A percentile compares a stretch with the other conserved stretches of the same genome.
These are phyloP conservation scores for Lachancea nothofagi DNA, from an alignment of 805 yeast genomes.

Conservation along the genomic window DNA sequence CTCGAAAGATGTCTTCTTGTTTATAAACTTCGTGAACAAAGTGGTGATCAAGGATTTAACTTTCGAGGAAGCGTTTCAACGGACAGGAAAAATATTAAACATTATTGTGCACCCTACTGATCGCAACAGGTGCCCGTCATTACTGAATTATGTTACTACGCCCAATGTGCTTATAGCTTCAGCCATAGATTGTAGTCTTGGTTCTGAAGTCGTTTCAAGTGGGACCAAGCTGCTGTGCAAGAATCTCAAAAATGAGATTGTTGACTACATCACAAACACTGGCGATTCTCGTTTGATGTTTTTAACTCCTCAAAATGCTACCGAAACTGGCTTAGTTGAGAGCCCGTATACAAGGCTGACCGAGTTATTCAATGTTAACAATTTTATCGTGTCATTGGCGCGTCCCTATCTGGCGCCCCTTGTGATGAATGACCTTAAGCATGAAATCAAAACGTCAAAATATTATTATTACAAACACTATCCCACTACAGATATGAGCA, in stretches of 20 bases:
- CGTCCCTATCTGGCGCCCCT: slow-evolving; percentile 92
- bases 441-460: slow-evolving; percentile 43
- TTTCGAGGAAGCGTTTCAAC: slow-evolving; percentile 85
- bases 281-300: slow-evolving; percentile 21
- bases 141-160: slow-evolving; percentile 83
- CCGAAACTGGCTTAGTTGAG: slow-evolving; percentile 38
- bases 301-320: slow-evolving; percentile 43
- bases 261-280: slow-evolving; percentile 41
- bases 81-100: slow-evolving; percentile 73
- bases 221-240: slow-evolving; percentile 54
- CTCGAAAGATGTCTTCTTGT: slow-evolving; percentile 76
- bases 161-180: slow-evolving; percentile 89
- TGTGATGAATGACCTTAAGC: slow-evolving; percentile 75
- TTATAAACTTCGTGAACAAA: slow-evolving; percentile 65
- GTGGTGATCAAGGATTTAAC: slow-evolving; percentile 76
- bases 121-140: slow-evolving; percentile 54
- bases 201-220: slow-evolving; percentile 59
- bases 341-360: slow-evolving; percentile 84
- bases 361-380: slow-evolving; percentile 91
- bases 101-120: slow-evolving; percentile 76
- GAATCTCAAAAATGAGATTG: slow-evolving; percentile 57
- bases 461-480: slow-evolving; percentile 35
- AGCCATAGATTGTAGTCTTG: slow-evolving; percentile 82
- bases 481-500: slow-evolving; percentile 32
- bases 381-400: slow-evolving; percentile 84